These are phyloP conservation scores for Trametes cubensis DNA, from an alignment of 768 basidiomycete species.

Conservation along the genomic window DNA sequence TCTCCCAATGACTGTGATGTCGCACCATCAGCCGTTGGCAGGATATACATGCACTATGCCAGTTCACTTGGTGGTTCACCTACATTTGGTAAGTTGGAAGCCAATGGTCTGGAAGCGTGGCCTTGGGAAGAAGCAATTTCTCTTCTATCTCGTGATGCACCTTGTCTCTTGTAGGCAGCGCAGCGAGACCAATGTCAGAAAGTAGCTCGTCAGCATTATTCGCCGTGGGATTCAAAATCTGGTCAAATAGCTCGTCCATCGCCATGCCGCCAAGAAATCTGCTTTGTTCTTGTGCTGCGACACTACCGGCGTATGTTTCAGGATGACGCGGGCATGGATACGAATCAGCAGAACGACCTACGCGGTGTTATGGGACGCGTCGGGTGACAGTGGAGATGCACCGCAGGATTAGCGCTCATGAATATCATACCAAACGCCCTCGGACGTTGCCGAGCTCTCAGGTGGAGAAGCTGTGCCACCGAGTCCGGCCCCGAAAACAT, in stretches of 20 bases:
- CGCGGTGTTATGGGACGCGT: too few species aligned
- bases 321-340: neutral
- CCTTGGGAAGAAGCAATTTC: slow-evolving; percentile 70
- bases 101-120: slow-evolving; percentile 68
- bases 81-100: slow-evolving; percentile 86
- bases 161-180: slow-evolving; percentile 57
- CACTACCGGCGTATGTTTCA: neutral
- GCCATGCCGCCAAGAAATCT: neutral
- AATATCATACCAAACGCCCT: too few species aligned
- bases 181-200: slow-evolving; percentile 57
- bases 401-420: too few species aligned
- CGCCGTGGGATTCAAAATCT: slow-evolving; percentile 45
- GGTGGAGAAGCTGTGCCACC: too few species aligned
- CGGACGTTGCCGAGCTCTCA: too few species aligned
- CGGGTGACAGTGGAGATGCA: too few species aligned
- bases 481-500: too few species aligned
- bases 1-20: slow-evolving; percentile 69
- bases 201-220: slow-evolving; percentile 49
- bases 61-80: slow-evolving; percentile 29
- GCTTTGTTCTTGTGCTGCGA: neutral
- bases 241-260: slow-evolving; percentile 14
- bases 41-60: slow-evolving; percentile 10
- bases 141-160: slow-evolving; percentile 74
- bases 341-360: too few species aligned
- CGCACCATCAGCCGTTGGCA: slow-evolving; percentile 13